Percentiles rank a stretch among this genome's conserved stretches.
phyloP scores from a whole-genome alignment of 1,139 yeast genomes.

The Yamadazyma membranifaciens region DNA sequence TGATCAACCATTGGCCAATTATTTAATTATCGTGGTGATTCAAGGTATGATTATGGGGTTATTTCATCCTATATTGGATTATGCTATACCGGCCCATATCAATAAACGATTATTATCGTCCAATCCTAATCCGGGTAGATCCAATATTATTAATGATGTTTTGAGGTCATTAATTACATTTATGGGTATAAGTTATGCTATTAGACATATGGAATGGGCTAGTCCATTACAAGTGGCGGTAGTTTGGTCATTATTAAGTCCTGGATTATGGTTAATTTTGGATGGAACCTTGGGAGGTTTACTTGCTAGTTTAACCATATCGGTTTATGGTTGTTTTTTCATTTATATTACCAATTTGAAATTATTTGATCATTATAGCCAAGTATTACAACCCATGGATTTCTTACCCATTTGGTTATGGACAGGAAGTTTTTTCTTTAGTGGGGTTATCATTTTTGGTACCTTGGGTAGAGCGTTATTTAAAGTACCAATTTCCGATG shows the following conservation, averaged over 20 bases:
- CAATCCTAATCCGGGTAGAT: conserved; percentile 30
- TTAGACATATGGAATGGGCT: conserved; percentile 78
- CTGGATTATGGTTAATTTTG: conserved; percentile 75
- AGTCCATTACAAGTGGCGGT: conserved; percentile 73
- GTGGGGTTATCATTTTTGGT: conserved; percentile 69
- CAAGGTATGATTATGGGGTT: conserved; percentile 67
- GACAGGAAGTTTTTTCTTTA: conserved; percentile 63
- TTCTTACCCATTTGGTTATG: conserved; percentile 44
- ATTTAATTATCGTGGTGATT: conserved; percentile 26
- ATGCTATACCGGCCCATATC: conserved; percentile 34
- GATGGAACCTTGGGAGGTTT: conserved; percentile 76
- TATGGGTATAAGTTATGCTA: conserved; percentile 80
- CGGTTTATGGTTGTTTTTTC: conserved; percentile 39
- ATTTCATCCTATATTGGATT: conserved; percentile 61
- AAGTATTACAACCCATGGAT: conserved; percentile 20
- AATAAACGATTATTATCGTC: conserved; percentile 29
- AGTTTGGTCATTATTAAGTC: conserved; percentile 73
- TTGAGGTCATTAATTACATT: conserved; percentile 69
- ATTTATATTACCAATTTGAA: conserved; percentile 31
- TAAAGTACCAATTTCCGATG: conserved; percentile 4
- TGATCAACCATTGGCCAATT: conserved; percentile 14
- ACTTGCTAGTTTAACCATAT: conserved; percentile 42
- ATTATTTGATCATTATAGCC: conserved; percentile 11
- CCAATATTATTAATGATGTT: conserved; percentile 35
- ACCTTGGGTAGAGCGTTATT: conserved; percentile 63